Percentiles rank a stretch among this genome's conserved stretches.
Conservation (phyloP, 768 basidiomycete species). For the Leccinellum albellum region DNA sequence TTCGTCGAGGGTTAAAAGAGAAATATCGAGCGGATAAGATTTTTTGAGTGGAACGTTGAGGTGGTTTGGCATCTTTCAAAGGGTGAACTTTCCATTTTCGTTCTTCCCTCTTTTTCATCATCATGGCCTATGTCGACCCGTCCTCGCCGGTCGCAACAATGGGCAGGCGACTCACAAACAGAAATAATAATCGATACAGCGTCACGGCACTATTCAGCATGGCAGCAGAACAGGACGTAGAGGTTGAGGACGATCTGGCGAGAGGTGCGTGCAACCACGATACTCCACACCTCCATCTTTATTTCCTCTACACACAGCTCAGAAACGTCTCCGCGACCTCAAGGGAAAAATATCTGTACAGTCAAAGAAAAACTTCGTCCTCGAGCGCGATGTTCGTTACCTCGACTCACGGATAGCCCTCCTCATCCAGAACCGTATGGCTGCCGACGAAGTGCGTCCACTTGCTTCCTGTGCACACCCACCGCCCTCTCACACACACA, state of each 20-base stretch:
- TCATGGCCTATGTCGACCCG: constrained; percentile 61
- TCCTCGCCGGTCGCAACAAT: constrained; percentile 61
- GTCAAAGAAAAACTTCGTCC: constrained; percentile 99
- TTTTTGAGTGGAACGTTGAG: constrained; percentile 73
- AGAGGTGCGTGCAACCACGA: constrained; percentile 55
- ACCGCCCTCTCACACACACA: constrained; percentile 8
- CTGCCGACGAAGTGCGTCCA: constrained; percentile 77
- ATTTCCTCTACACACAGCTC: constrained; percentile 51
- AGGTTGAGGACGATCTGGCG: constrained; percentile 95
- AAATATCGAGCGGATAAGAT: constrained; percentile 54
- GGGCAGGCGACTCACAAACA: constrained; percentile 75
- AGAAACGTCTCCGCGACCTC: constrained; percentile 93
- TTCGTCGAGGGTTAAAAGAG: constrained; percentile 55
- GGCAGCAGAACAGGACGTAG: constrained; percentile 98
- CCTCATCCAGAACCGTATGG: constrained; percentile 98
- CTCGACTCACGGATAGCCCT: constrained; percentile 96
- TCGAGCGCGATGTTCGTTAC: constrained; percentile 97
- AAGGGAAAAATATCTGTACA: constrained; percentile 97
- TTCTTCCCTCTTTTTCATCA: not conserved
- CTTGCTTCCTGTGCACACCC: not conserved
- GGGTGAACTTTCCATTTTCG: not conserved
- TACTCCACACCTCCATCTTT: not conserved
- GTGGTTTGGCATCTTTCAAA: constrained; percentile 65
- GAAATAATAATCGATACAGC: constrained; percentile 94
- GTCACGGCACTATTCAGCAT: constrained; percentile 95